phyloP scores from a whole-genome alignment of 176 grass and related monocot species.

The Oryza meyeriana region DNA sequence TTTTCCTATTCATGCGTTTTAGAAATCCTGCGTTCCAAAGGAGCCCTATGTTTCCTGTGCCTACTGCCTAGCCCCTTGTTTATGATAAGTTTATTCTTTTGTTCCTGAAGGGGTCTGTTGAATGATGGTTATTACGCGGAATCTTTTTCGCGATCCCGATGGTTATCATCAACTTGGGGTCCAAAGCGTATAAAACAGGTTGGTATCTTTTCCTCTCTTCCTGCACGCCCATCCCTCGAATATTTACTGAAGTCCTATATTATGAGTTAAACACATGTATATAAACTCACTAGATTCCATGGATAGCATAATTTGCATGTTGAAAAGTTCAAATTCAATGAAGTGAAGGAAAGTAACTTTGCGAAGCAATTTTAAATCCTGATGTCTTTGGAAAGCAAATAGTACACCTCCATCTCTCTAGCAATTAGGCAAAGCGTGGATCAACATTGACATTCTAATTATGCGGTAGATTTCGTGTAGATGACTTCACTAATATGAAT shows the following conservation, averaged over 20 bases:
- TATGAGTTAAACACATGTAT: neutral
- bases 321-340: neutral
- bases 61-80: neutral
- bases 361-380: neutral
- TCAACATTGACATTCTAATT: neutral
- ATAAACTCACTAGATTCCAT: neutral
- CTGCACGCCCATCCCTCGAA: neutral
- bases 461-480: neutral
- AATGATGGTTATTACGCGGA: slow-evolving; percentile 91
- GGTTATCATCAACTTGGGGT: slow-evolving; percentile 76
- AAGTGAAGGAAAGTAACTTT: neutral
- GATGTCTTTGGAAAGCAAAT: neutral
- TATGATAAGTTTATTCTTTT: slow-evolving; percentile 6
- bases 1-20: no score
- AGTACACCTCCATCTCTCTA: neutral
- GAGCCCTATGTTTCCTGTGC: neutral
- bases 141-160: slow-evolving; percentile 75
- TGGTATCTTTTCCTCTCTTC: neutral
- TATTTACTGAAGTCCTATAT: neutral
- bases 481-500: neutral
- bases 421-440: neutral
- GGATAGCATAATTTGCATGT: neutral
- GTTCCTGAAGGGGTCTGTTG: slow-evolving; percentile 60
- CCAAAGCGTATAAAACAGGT: slow-evolving; percentile 86
- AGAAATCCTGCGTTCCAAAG: no score